Evolutionary conservation across 176 grass and related monocot genomes (phyloP).

Genomic region (Hordeum vulgare): DNA sequence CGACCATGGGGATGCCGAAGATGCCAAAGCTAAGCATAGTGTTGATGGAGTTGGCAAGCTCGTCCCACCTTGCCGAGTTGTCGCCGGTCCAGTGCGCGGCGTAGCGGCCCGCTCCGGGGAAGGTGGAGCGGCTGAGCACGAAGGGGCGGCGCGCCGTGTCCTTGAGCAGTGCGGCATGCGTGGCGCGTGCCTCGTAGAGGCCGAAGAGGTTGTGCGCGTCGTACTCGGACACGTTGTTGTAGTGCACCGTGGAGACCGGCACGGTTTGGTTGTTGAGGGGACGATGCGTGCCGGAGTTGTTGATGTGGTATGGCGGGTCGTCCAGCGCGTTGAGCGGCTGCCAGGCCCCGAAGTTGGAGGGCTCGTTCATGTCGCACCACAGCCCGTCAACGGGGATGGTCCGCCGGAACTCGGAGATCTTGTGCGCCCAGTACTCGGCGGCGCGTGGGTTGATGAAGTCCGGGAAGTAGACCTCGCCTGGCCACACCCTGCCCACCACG

Average conservation of each 20-base stretch:
- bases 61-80: constrained; percentile 51
- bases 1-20: constrained; percentile 84
- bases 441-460: constrained; percentile 68
- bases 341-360: constrained; percentile 63
- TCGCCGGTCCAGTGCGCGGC: constrained; percentile 85
- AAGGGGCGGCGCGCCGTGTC: constrained; percentile 70
- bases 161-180: constrained; percentile 34
- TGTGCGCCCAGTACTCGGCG: constrained; percentile 35
- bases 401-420: constrained; percentile 60
- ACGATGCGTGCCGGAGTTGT: constrained; percentile 50
- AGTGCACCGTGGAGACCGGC: constrained; percentile 59
- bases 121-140: constrained; percentile 72
- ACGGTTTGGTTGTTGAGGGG: constrained; percentile 55
- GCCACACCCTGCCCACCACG: constrained; percentile 76
- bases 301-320: constrained; percentile 73
- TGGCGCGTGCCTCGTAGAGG: constrained; percentile 62
- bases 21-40: constrained; percentile 69
- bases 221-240: constrained; percentile 60
- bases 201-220: constrained; percentile 81
- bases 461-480: constrained; percentile 72
- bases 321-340: constrained; percentile 45
- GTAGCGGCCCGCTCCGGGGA: constrained; percentile 68
- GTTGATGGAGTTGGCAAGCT: constrained; percentile 63
- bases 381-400: constrained; percentile 78
- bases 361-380: constrained; percentile 96